A percentile compares a stretch with the other conserved stretches of the same genome.
Conservation (phyloP, 805 yeast genomes). For the Torulaspora delbrueckii region DNA sequence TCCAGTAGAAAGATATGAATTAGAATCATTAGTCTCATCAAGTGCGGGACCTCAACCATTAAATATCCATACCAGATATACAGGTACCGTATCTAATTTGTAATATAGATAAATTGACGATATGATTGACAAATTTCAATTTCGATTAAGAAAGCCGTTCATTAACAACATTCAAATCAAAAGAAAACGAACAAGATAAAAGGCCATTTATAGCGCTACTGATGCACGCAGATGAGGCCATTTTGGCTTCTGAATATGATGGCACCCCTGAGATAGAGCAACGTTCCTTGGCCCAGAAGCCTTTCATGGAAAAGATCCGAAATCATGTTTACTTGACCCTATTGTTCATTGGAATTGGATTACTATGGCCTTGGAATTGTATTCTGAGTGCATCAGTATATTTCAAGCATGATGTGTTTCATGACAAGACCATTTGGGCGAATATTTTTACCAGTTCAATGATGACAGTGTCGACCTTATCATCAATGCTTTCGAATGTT, state of each 20-base stretch:
- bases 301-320: slow-evolving; percentile 19
- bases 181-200: background rate
- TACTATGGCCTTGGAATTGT: slow-evolving; percentile 97
- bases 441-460: slow-evolving; percentile 69
- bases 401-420: slow-evolving; percentile 55
- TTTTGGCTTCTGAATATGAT: slow-evolving; percentile 1
- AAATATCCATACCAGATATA: background rate
- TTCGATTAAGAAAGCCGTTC: background rate
- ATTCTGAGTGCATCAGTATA: slow-evolving; percentile 81
- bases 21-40: slow-evolving; percentile 5
- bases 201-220: background rate
- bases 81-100: slow-evolving; percentile 7
- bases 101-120: slow-evolving; percentile 11
- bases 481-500: slow-evolving; percentile 56
- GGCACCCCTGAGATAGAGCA: background rate
- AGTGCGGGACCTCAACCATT: background rate
- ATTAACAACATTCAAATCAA: background rate
- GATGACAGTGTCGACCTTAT: slow-evolving; percentile 79
- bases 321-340: slow-evolving; percentile 50
- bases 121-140: slow-evolving; percentile 1
- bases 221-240: slow-evolving; percentile 3
- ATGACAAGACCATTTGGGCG: slow-evolving; percentile 46
- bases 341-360: slow-evolving; percentile 65
- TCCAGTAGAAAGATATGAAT: slow-evolving; percentile 29
- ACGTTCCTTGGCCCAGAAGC: slow-evolving; percentile 1